Conservation (phyloP, 192 early-diverging fungal genomes). For the Entomortierella beljakovae region DNA sequence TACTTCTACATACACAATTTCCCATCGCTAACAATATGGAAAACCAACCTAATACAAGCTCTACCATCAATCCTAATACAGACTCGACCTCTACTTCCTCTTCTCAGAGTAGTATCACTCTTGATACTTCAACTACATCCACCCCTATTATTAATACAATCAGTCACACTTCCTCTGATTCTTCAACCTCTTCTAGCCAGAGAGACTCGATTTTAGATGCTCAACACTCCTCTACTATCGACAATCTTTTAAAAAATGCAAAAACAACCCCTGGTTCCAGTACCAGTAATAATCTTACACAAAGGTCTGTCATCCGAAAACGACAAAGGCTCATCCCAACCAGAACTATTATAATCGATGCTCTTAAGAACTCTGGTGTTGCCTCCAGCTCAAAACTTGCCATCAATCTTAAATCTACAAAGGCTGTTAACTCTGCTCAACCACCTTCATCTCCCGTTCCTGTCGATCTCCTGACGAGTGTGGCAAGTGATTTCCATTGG, state of each 20-base stretch:
- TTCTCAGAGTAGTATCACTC: no score
- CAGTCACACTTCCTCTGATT: background rate
- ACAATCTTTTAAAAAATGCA: background rate
- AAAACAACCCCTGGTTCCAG: background rate
- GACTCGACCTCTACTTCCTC: no score
- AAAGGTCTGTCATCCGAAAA: constrained; percentile 36
- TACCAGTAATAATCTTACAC: constrained; percentile 8
- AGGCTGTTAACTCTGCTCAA: background rate
- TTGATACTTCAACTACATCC: no score
- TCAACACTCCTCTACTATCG: background rate
- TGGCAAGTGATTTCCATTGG: constrained; percentile 41
- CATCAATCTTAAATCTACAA: no score
- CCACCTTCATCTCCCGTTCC: background rate
- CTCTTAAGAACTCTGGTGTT: background rate
- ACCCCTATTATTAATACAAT: background rate
- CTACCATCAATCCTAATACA: no score
- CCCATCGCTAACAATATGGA: no score
- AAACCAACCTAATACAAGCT: no score
- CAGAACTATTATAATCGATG: constrained; percentile 3
- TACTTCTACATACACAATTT: no score
- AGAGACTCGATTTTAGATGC: constrained; percentile 5
- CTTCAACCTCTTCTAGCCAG: constrained; percentile 2
- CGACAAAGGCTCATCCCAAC: constrained; percentile 38
- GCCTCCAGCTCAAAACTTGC: background rate
- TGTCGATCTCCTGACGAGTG: constrained; percentile 8